Base-by-base conservation (phyloP, 176 grass and related monocot species). In the Paspalum vaginatum region DNA sequence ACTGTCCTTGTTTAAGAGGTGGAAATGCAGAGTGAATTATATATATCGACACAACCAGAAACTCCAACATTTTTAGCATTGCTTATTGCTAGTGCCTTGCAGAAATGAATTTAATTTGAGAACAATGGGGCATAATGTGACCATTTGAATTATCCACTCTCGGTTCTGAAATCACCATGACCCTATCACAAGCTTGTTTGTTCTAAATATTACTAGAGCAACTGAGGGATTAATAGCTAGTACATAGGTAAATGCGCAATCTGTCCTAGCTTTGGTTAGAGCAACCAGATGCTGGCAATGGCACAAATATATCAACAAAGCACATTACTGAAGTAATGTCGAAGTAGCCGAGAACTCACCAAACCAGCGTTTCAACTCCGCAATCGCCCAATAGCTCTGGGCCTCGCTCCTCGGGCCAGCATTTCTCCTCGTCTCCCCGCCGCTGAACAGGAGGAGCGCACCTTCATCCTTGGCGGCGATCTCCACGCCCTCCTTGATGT, bases 331-430 rank as follows among this genome's bases (percentile, higher is more conserved):
- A 83, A 77, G 10, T 37, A 72, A 54, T 60, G 53, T 8, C 72
- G 3, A 43, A 55, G 22, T 48, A 63, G 54, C 5, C 3, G 10
- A 24, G 82, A 85, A 81, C 71, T 86, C 76, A 99, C 96, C 96
- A 54, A 89, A 99, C 96, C 96, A 99, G 69, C 84, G 79, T 83
- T 91, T 74, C 0, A 90, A 95, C 65, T 99, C 92, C 0, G 96
- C 92, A 26, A 95, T 87, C 10, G 84, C 66, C 92, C 92, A 99
- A 70, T 99, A 99, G 86, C 96, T 99, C 79, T 99, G 96, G 5
- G 92, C 92, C 79, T 99, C 96, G 10, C 92, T 99, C 60, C 92
- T 88, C 5, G 92, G 92, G 1, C 92, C 96, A 7, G 90, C 96
- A 80, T 91, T 86, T 74, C 84, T 93, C 84, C 92, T 85, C 20